Conservation (phyloP, 352 stramenopile genomes). For the Globisporangium takayamanum region DNA sequence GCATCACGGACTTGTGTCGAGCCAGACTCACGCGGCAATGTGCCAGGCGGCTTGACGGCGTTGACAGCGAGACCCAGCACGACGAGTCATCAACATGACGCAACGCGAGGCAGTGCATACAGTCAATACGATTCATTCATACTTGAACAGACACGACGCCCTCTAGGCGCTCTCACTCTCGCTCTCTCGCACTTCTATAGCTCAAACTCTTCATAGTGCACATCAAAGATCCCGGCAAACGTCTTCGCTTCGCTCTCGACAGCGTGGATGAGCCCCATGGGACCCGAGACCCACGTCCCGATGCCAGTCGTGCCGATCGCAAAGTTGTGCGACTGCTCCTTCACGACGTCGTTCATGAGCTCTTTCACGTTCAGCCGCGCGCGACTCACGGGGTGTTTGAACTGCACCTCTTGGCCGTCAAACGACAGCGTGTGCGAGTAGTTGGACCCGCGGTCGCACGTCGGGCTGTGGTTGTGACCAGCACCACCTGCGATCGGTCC, state of each 20-base stretch:
- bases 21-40: background rate
- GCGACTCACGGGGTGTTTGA: conserved; percentile 65
- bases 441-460: conserved; percentile 31
- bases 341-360: conserved; percentile 69
- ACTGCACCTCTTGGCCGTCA: conserved; percentile 69
- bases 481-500: conserved; percentile 19
- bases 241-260: conserved; percentile 66
- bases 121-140: no score
- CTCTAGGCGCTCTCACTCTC: no score
- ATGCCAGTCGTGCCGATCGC: conserved; percentile 74
- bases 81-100: no score
- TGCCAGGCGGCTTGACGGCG: no score
- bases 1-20: no score
- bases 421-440: conserved; percentile 80
- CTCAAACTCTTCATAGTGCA: conserved; percentile 87
- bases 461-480: conserved; percentile 18
- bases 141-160: no score
- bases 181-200: conserved; percentile 43
- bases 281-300: conserved; percentile 78
- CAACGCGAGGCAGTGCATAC: no score
- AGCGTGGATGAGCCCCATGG: conserved; percentile 71
- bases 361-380: conserved; percentile 72
- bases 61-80: no score
- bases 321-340: conserved; percentile 84
- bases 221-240: conserved; percentile 83